These are phyloP conservation scores for Datisca glomerata DNA, from an alignment of 306 rosid genomes.

Conservation along the genomic window DNA sequence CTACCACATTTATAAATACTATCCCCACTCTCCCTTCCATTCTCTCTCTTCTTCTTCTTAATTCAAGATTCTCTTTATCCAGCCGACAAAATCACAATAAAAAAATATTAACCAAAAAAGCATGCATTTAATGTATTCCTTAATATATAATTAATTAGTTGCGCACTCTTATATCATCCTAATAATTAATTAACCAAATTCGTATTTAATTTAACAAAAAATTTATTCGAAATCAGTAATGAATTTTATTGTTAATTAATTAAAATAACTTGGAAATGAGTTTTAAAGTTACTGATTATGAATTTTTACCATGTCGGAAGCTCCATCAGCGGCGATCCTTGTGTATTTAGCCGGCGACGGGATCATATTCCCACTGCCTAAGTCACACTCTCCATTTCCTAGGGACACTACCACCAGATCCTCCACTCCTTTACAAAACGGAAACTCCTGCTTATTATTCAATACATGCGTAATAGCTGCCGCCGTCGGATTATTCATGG, in stretches of 20 bases:
- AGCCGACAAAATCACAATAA: conserved; percentile 12
- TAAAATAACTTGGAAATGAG: too few species aligned
- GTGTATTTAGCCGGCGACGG: conserved; percentile 33
- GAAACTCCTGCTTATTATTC: conserved; percentile 88
- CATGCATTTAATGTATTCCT: too few species aligned
- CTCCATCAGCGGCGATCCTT: conserved; percentile 75
- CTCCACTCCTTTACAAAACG: conserved; percentile 61
- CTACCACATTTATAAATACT: conserved; percentile 14
- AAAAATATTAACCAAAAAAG: too few species aligned
- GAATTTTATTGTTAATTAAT: too few species aligned
- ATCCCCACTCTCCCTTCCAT: conserved; percentile 1
- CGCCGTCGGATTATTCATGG: conserved; percentile 91
- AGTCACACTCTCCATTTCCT: conserved; percentile 76
- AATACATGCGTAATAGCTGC: conserved; percentile 81
- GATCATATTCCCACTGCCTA: conserved; percentile 20
- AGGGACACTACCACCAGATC: conserved; percentile 71
- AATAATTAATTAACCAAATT: too few species aligned
- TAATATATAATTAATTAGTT: too few species aligned
- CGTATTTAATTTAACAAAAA: too few species aligned
- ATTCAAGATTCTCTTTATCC: background rate
- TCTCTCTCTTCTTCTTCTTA: background rate
- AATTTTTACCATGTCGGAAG: conserved; percentile 94
- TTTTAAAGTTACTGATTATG: too few species aligned
- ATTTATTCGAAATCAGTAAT: too few species aligned
- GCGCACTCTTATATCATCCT: too few species aligned